A percentile compares a stretch with the other conserved stretches of the same genome.
Evolutionary conservation across 768 basidiomycete genomes (phyloP).

Genomic region (Calocera cornea): DNA sequence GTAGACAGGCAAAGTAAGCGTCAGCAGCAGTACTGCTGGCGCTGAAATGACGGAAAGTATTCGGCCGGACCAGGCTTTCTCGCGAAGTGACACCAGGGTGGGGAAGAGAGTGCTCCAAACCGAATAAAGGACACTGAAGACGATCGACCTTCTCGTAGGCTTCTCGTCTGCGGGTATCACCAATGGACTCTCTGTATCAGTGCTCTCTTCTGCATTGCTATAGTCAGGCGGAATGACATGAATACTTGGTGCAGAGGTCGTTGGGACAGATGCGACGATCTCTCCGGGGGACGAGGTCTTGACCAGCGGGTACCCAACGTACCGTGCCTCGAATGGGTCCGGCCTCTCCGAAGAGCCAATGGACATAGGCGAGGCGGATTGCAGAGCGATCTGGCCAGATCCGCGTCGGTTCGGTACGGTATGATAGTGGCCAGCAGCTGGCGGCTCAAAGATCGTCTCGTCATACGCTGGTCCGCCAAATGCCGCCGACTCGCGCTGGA

Average conservation of each 20-base stretch:
- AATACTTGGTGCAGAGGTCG: not conserved
- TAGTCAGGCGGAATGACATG: not conserved
- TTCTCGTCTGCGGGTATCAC: not conserved
- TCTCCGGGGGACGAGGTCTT: not conserved
- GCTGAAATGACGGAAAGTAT: conserved; percentile 67
- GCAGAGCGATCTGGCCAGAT: not conserved
- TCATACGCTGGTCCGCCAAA: conserved; percentile 29
- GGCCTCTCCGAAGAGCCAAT: not conserved
- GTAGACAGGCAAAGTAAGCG: conserved; percentile 83
- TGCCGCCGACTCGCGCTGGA: conserved; percentile 54
- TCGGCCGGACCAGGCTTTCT: conserved; percentile 57
- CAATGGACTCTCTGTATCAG: not conserved
- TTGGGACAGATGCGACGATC: not conserved
- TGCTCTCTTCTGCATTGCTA: not conserved
- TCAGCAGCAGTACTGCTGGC: conserved; percentile 74
- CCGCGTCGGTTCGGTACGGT: conserved; percentile 7
- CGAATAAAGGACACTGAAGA: conserved; percentile 6
- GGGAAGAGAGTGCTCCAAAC: conserved; percentile 66
- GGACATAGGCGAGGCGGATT: not conserved
- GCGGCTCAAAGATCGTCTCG: conserved; percentile 54
- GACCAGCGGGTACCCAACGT: not conserved
- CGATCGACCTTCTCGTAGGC: not conserved
- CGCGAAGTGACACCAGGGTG: conserved; percentile 56
- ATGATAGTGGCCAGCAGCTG: conserved; percentile 63
- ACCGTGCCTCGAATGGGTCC: not conserved